Evolutionary conservation across 2,329 filamentous ascomycete genomes (phyloP), one percentile per base, ranked within the genome.

Genomic region (Arachnomyces sp.): DNA sequence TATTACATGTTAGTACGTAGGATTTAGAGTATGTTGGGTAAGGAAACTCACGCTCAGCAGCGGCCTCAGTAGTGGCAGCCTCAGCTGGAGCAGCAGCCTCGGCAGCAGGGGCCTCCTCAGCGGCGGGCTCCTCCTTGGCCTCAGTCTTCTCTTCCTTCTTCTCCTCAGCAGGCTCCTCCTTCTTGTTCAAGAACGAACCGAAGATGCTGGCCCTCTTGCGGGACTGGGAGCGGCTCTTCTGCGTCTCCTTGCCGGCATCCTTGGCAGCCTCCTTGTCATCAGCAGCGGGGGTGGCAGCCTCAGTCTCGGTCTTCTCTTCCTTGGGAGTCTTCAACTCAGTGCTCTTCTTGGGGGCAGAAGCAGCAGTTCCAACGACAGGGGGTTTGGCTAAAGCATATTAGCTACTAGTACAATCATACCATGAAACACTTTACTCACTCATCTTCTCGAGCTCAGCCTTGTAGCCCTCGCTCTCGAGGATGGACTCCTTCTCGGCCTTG

Each of bases 401-500:
- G 53, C 34, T 31, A 43, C 14, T 25, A 38, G 44, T 40, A 29
- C 15, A 20, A 12, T 25, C 20, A 25, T 5, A 9, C 9, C 20
- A 25, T 25, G n/a, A n/a, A n/a, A 13, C 49, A 44, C 43, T 52
- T 42, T 42, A 71, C 73, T 57, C 70, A 77, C 75, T 68, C 53
- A 80, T 71, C 65, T 81, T 82, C 70, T 88, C 83, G 14, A 92
- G 67, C 50, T 84, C 80, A 55, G 77, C 73, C 80, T 94, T 95
- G 81, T 94, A 98, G 44, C 78, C 77, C 66, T 94, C 88, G 55
- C 80, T 82, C 66, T 81, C 79, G 49, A 77, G 76, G 54, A 95
- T 76, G 41, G 74, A 74, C 49, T 84, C 73, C 57, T 81, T 82
- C 43, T 84, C 71, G 55, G 82, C 82, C 76, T 92, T 93, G 57